These are phyloP conservation scores for Sphaceloma murrayae DNA, from an alignment of 2,329 filamentous ascomycete genomes.

Conservation along the genomic window DNA sequence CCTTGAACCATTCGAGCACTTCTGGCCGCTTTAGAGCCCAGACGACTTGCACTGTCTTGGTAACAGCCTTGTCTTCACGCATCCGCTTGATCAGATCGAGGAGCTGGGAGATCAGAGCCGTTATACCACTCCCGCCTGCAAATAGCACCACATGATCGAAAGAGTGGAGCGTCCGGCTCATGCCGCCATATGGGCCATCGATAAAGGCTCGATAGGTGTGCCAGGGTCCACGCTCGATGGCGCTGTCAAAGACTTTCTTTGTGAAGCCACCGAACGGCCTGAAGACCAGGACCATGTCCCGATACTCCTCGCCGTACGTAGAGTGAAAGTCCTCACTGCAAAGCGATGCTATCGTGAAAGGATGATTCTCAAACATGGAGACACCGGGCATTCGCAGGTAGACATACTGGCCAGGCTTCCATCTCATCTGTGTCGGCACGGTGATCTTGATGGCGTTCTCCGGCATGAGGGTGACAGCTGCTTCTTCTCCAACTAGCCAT, in stretches of 20 bases:
- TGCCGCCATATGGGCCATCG: slow-evolving; percentile 90
- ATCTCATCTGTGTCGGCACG: slow-evolving; percentile 83
- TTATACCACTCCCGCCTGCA: slow-evolving; percentile 89
- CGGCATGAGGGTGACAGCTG: slow-evolving; percentile 76
- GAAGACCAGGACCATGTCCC: slow-evolving; percentile 86
- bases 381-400: slow-evolving; percentile 92
- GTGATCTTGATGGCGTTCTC: slow-evolving; percentile 95
- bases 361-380: slow-evolving; percentile 83
- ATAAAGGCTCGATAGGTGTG: slow-evolving; percentile 88
- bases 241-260: slow-evolving; percentile 68
- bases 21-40: slow-evolving; percentile 88
- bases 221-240: slow-evolving; percentile 76
- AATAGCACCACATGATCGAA: slow-evolving; percentile 92
- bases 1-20: slow-evolving; percentile 95
- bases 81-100: slow-evolving; percentile 93
- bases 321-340: slow-evolving; percentile 92
- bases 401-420: slow-evolving; percentile 89
- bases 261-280: slow-evolving; percentile 89
- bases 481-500: slow-evolving; percentile 84
- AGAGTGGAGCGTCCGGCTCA: slow-evolving; percentile 78
- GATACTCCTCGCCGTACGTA: slow-evolving; percentile 75
- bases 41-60: slow-evolving; percentile 80
- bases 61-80: slow-evolving; percentile 88
- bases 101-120: slow-evolving; percentile 82
- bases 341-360: slow-evolving; percentile 86